These are phyloP conservation scores for Sporobolomyces pararoseus DNA, from an alignment of 768 basidiomycete genomes.

Conservation along the genomic window DNA sequence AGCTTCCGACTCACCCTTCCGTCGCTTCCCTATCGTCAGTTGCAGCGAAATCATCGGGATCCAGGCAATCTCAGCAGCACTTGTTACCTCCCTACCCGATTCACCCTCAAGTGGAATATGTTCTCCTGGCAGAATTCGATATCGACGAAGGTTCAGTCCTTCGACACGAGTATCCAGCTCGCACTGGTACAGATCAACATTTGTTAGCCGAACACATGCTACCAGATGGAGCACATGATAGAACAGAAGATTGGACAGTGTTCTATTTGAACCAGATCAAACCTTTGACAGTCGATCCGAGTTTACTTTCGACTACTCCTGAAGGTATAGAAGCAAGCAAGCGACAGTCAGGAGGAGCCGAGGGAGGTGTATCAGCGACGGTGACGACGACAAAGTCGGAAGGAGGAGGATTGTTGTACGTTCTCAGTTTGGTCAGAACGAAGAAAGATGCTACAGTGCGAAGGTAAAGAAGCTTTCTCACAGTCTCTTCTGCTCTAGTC, in stretches of 20 bases:
- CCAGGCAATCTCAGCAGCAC: neutral
- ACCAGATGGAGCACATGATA: constrained; percentile 93
- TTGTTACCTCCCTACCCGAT: neutral
- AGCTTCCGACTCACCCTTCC: neutral
- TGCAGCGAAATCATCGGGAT: neutral
- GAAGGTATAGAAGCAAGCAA: constrained; percentile 20
- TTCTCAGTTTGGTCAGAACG: constrained; percentile 83
- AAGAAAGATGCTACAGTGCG: constrained; percentile 80
- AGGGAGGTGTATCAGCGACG: neutral
- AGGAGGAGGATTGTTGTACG: constrained; percentile 64
- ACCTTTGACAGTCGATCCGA: constrained; percentile 72
- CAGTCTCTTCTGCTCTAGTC: too few relatives aligned
- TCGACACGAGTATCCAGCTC: constrained; percentile 92
- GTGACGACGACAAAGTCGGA: constrained; percentile 49
- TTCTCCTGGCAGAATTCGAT: constrained; percentile 97
- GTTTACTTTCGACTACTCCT: constrained; percentile 59
- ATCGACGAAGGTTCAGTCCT: constrained; percentile 90
- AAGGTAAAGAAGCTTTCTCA: constrained; percentile 63
- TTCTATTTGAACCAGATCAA: constrained; percentile 96
- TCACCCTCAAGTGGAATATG: constrained; percentile 54
- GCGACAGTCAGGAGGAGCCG: constrained; percentile 15
- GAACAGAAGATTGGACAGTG: constrained; percentile 94
- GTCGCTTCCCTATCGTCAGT: constrained; percentile 2
- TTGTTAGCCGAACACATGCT: constrained; percentile 96
- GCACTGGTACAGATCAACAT: constrained; percentile 87